Conservation (phyloP, 2,329 filamentous ascomycete species). For the Fusarium keratoplasticum region DNA sequence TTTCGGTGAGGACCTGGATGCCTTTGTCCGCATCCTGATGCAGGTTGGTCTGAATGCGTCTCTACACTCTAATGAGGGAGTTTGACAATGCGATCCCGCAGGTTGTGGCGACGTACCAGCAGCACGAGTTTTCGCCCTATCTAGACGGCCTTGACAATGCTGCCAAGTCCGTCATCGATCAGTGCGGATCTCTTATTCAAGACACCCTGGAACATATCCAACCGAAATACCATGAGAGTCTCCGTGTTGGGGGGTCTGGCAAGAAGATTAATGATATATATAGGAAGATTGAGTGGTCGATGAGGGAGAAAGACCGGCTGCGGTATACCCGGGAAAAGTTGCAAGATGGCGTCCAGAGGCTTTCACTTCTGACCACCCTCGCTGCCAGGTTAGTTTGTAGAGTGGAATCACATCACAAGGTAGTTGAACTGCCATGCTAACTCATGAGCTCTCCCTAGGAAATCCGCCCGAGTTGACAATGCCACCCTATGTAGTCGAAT, state of each 20-base stretch:
- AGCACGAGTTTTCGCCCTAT: background rate
- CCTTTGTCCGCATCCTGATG: background rate
- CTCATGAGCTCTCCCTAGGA: too few species aligned
- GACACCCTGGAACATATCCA: background rate
- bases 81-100: background rate
- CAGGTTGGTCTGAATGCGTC: too few species aligned
- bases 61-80: too few species aligned
- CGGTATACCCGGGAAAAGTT: background rate
- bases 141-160: background rate
- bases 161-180: background rate
- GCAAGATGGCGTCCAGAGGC: background rate
- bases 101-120: background rate
- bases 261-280: background rate
- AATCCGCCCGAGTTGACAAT: too few species aligned
- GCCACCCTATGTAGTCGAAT: too few species aligned
- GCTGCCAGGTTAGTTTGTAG: background rate
- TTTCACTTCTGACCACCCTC: background rate
- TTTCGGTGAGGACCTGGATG: background rate
- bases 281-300: background rate
- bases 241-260: background rate
- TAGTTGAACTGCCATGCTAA: background rate
- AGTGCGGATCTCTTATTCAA: background rate
- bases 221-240: background rate
- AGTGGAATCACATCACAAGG: too few species aligned
- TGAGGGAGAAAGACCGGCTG: background rate